These are phyloP conservation scores for Pyrus pyrifolia DNA, from an alignment of 306 rosid species.

Conservation along the genomic window DNA sequence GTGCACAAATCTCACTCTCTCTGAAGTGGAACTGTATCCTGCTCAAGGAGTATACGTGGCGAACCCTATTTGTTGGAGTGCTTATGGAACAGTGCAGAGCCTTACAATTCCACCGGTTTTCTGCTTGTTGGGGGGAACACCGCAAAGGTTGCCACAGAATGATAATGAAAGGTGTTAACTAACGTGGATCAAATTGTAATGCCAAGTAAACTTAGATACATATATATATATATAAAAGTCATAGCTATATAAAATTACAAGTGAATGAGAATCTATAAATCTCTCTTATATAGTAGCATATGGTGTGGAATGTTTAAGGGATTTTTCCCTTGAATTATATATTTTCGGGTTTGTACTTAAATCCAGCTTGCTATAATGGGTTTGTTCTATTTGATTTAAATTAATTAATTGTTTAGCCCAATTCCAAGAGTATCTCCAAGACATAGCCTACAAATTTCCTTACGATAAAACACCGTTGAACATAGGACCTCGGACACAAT, in stretches of 20 bases:
- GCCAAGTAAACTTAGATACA: not conserved
- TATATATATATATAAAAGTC: not conserved
- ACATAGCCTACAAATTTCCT: not conserved
- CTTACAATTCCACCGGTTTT: conserved; percentile 26
- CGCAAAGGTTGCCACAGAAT: conserved; percentile 2
- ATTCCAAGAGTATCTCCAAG: not conserved
- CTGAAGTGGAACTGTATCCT: conserved; percentile 38
- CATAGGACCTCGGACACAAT: not conserved
- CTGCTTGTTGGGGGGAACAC: conserved; percentile 40
- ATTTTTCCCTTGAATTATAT: too few species aligned
- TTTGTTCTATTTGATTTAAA: not conserved
- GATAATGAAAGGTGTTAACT: conserved; percentile 16
- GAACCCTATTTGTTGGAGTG: conserved; percentile 50
- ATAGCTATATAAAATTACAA: not conserved
- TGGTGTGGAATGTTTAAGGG: not conserved
- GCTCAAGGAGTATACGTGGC: conserved; percentile 15
- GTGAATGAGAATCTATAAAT: not conserved
- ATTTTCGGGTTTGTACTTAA: not conserved
- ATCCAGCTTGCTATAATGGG: not conserved
- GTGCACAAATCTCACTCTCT: conserved; percentile 44
- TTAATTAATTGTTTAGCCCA: not conserved
- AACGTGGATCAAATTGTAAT: not conserved
- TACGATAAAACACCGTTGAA: not conserved
- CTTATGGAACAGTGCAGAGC: conserved; percentile 38
- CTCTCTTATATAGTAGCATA: not conserved